Evolutionary conservation across 2,329 filamentous ascomycete genomes (phyloP), one percentile per base, ranked within the genome.

Genomic region (Penicillium olsonii): DNA sequence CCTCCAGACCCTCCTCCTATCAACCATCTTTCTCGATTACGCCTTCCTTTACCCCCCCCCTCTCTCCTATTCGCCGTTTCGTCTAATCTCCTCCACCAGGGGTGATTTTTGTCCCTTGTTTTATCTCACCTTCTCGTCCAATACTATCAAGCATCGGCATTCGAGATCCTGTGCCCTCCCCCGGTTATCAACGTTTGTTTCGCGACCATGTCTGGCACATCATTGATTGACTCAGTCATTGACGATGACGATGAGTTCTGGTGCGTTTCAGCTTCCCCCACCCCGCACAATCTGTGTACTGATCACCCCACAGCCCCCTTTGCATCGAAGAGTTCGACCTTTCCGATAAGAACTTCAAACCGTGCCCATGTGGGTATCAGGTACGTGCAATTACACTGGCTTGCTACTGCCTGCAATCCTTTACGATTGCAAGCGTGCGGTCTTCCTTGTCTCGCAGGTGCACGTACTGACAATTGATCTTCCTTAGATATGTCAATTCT

Each of bases 311-410:
- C 64, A 99, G 94, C 73, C 94, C 94, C 61, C 87, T 99, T 57
- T 99, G 94, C 71, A 95, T 99, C 68, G 94, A 99, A 76, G 95
- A 99, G 77, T 95, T 99, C 68, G 95, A 99, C 74, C 84, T 99
- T 42, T 95, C 91, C 35, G 94, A 99, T 78, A 89, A 90, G 71
- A 96, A 95, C 75, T 99, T 99, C 74, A 85, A 87, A 66, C 94
- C 94, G 59, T 99, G 94, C 78, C 92, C 92, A 50, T 99, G 94
- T 69, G 94, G 94, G 54, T 99, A 99, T 68, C 92, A 97, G 84
- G 92, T 96, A 82, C 56, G 80, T 61, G 29, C 15, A 35, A 41
- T 35, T 15, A 8, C 37, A 42, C 9, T 20, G 17, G 24, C 11
- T 5, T 17, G 11, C 29, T 37, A n/a, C 19, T n/a, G 3, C 22